These are phyloP conservation scores for Leersia perrieri DNA, from an alignment of 176 grass and related monocot species.

Conservation along the genomic window DNA sequence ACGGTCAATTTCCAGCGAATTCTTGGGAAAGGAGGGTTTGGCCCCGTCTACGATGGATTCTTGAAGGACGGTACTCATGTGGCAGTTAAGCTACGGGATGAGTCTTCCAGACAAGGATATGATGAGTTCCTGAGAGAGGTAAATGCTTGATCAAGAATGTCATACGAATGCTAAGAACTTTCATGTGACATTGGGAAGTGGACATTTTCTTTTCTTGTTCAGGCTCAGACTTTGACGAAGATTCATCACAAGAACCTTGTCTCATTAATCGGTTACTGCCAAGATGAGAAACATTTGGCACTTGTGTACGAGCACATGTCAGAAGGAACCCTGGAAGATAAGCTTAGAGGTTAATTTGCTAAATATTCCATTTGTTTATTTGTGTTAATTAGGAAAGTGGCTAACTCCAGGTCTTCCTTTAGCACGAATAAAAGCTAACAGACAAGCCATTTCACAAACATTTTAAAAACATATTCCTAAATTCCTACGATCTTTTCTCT, in stretches of 20 bases:
- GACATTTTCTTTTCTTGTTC: background rate
- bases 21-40: slow-evolving; percentile 58
- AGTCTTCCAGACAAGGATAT: slow-evolving; percentile 38
- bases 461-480: background rate
- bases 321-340: slow-evolving; percentile 48
- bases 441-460: background rate
- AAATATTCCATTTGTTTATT: background rate
- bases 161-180: background rate
- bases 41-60: slow-evolving; percentile 47
- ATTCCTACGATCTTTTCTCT: background rate
- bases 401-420: too few relatives aligned
- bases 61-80: slow-evolving; percentile 53
- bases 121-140: slow-evolving; percentile 67
- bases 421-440: too few relatives aligned
- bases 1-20: slow-evolving; percentile 52
- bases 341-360: background rate
- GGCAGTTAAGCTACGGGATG: slow-evolving; percentile 44
- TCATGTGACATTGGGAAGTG: background rate
- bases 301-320: slow-evolving; percentile 73
- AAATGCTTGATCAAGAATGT: background rate
- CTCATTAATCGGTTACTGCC: slow-evolving; percentile 61
- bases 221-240: slow-evolving; percentile 55
- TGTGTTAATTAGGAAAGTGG: too few relatives aligned
- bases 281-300: slow-evolving; percentile 42
- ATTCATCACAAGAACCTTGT: slow-evolving; percentile 73